A percentile compares a stretch with the other conserved stretches of the same genome.
These are phyloP conservation scores for Solanum sejunctum DNA, from an alignment of 257 asterid genomes.

Conservation along the genomic window DNA sequence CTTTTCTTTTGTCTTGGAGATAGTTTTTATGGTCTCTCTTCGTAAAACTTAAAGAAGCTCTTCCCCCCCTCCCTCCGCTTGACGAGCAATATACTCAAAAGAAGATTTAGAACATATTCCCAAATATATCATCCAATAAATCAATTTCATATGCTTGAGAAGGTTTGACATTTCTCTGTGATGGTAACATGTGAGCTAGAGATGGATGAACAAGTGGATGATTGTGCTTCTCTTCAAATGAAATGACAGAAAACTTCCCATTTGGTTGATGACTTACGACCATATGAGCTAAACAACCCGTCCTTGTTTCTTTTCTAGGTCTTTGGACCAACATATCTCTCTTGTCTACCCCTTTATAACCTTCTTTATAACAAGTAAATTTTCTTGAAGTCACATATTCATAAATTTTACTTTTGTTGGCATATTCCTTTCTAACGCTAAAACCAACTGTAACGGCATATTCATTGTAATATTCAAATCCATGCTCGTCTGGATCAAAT, in stretches of 20 bases:
- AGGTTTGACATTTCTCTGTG: neutral
- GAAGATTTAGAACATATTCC: neutral
- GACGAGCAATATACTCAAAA: neutral
- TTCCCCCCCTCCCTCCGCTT: neutral
- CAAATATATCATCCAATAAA: neutral
- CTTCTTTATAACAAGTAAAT: neutral
- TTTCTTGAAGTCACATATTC: neutral
- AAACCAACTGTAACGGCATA: neutral
- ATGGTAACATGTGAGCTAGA: neutral
- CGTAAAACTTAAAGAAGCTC: neutral
- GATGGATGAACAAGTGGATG: neutral
- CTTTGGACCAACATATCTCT: neutral
- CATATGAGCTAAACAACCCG: neutral
- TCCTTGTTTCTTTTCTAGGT: neutral
- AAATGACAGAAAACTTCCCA: no score
- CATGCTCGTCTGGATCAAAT: no score
- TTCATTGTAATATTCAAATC: neutral
- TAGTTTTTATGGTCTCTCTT: neutral
- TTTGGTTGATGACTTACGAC: neutral
- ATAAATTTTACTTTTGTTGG: neutral
- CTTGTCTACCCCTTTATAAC: neutral
- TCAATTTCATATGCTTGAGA: neutral
- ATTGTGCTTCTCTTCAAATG: neutral
- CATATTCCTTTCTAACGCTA: no score
- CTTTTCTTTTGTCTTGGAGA: neutral